phyloP scores from a whole-genome alignment of 2,329 filamentous ascomycete species.

The Lachnellula subtilissima region DNA sequence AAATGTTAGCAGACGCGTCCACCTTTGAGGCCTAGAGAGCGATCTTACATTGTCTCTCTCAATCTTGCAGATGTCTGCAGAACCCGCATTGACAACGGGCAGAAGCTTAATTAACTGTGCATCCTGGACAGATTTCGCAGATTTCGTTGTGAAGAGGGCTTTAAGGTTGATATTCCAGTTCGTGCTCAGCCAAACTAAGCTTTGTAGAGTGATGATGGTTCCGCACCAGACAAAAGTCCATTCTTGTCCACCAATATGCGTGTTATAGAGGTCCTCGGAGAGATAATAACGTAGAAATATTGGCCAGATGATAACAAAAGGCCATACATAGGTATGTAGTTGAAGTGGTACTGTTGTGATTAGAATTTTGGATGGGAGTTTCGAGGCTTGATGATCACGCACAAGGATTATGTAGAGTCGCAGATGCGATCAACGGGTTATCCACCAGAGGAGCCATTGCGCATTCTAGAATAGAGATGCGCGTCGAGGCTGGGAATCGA shows the following conservation, averaged over 20 bases:
- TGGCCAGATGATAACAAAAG: constrained; percentile 88
- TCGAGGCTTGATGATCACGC: constrained; percentile 4
- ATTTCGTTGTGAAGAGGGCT: constrained; percentile 73
- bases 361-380: constrained; percentile 5
- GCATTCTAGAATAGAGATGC: constrained; percentile 20
- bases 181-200: constrained; percentile 88
- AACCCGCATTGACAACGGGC: constrained; percentile 82
- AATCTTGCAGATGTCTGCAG: constrained; percentile 80
- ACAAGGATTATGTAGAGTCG: constrained; percentile 79
- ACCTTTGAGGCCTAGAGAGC: neutral
- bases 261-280: constrained; percentile 76
- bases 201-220: constrained; percentile 80
- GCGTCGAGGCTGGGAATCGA: constrained; percentile 9
- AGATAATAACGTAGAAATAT: constrained; percentile 86
- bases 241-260: constrained; percentile 87
- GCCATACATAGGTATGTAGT: constrained; percentile 87
- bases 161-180: constrained; percentile 94
- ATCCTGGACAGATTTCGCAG: constrained; percentile 63
- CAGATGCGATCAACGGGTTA: constrained; percentile 81
- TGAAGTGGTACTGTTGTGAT: constrained; percentile 54
- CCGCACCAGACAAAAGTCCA: constrained; percentile 97
- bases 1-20: constrained; percentile 17
- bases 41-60: constrained; percentile 62
- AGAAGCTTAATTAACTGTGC: constrained; percentile 90
- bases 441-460: constrained; percentile 79